Base-by-base conservation (phyloP, 345 rosid genomes). In the Populus ilicifolia region DNA sequence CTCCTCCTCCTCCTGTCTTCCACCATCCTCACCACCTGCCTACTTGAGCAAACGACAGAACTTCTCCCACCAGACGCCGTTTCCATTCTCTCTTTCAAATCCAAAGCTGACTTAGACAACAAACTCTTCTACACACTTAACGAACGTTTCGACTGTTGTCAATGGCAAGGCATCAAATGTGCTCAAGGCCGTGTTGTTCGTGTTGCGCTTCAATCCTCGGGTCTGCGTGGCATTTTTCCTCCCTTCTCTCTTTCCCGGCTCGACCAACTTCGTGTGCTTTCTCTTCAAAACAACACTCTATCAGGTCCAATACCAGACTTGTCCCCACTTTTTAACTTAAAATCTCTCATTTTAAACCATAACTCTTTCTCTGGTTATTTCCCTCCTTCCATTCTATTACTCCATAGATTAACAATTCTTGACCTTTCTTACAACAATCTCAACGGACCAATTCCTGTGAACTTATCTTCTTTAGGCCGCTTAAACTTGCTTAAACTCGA, bases 151-250 rank as follows among this genome's bases (percentile, higher is more conserved):
- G 98, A 95, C 70, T 93, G 87, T 87, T 95, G 99, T 76, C 94
- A 91, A 78, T 95, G 99, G 98, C 98, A 81, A 25, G 99, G 99
- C 61, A 92, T 92, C 50, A 89, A 88, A 73, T 95, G 99, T 68
- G 85, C 82, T 2, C 98, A 92, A 30, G 93, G 97, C 70, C 92
- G 97, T 2, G 88, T 95, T 30, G 92, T 95, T 65, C 97, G 98
- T 48, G 76, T 89, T 72, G 77, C 84, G 43, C 88, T 92, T 79
- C 88, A 84, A 20, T 71, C 85, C 63, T 81, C 72, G 78, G 86
- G 85, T 38, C 90, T 93, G 71, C 96, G 96, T 10, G 99, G 99
- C 63, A 65, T 67, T 64, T 83, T 96, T 68, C 79, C 97, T 8
- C 78, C 97, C 3, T 41, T 74, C 65, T 85, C 96, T 29, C 89